A percentile compares a stretch with the other conserved stretches of the same genome.
Conservation (phyloP, 768 basidiomycete species). For the Psilocybe subaeruginosa region DNA sequence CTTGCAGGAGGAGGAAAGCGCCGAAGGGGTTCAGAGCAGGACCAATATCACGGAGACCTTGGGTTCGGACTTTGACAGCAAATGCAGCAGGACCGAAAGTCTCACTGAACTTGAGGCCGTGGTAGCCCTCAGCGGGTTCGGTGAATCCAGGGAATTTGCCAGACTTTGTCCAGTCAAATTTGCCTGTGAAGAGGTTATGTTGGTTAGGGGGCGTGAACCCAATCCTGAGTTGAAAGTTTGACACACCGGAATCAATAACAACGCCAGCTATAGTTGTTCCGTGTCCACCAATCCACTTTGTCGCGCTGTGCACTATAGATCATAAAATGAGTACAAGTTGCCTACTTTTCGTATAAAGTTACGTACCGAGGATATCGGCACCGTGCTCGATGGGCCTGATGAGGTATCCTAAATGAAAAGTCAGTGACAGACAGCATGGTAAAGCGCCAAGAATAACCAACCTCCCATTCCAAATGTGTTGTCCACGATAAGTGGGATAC, state of each 20-base stretch:
- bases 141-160: slow-evolving; percentile 79
- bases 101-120: slow-evolving; percentile 69
- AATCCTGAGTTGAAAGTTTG: neutral
- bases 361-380: slow-evolving; percentile 73
- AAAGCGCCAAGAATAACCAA: slow-evolving; percentile 20
- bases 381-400: slow-evolving; percentile 72
- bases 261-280: slow-evolving; percentile 82
- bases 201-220: neutral
- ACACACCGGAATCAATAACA: slow-evolving; percentile 66
- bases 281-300: slow-evolving; percentile 86
- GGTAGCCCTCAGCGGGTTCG: slow-evolving; percentile 74
- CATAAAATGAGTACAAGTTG: neutral
- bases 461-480: slow-evolving; percentile 80
- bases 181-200: slow-evolving; percentile 36
- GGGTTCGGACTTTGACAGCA: slow-evolving; percentile 64
- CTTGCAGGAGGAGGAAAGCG: slow-evolving; percentile 77
- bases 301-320: slow-evolving; percentile 66
- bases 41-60: slow-evolving; percentile 70
- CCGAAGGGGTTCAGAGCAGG: slow-evolving; percentile 69
- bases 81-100: slow-evolving; percentile 69
- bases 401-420: slow-evolving; percentile 49
- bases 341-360: neutral
- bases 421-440: neutral
- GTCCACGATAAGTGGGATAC: slow-evolving; percentile 80
- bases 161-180: slow-evolving; percentile 73